Percentiles rank a stretch among this genome's conserved stretches.
These are phyloP conservation scores for Fragosphaeria purpurea DNA, from an alignment of 2,329 filamentous ascomycete species.

Conservation along the genomic window DNA sequence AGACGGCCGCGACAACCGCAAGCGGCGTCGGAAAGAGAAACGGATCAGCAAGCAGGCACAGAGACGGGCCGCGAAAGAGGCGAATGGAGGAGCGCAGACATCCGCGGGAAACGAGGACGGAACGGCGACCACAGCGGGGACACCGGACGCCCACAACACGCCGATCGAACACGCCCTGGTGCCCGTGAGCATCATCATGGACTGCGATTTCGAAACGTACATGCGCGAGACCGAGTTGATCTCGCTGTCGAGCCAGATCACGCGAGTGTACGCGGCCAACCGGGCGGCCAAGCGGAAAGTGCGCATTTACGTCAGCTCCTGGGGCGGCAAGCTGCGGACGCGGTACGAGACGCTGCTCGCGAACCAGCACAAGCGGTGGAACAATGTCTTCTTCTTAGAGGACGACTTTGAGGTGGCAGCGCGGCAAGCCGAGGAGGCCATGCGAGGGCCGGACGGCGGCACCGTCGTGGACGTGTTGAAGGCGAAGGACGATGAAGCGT, in stretches of 20 bases:
- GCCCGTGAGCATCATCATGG: slow-evolving; percentile 72
- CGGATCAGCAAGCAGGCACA: slow-evolving; percentile 36
- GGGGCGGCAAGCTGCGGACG: slow-evolving; percentile 62
- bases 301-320: slow-evolving; percentile 70
- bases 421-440: slow-evolving; percentile 53
- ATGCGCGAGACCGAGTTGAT: slow-evolving; percentile 83
- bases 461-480: slow-evolving; percentile 49
- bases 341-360: slow-evolving; percentile 64
- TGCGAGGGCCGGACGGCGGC: slow-evolving; percentile 49
- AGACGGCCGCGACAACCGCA: slow-evolving; percentile 51
- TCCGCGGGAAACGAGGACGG: slow-evolving; percentile 21
- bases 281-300: slow-evolving; percentile 54
- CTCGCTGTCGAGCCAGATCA: slow-evolving; percentile 75
- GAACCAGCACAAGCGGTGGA: slow-evolving; percentile 69
- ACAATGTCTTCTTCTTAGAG: slow-evolving; percentile 61
- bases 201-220: slow-evolving; percentile 83
- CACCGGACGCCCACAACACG: slow-evolving; percentile 20
- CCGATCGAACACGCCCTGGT: slow-evolving; percentile 24
- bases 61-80: slow-evolving; percentile 40
- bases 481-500: background rate
- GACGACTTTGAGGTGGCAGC: slow-evolving; percentile 65
- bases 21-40: slow-evolving; percentile 44
- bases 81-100: slow-evolving; percentile 6
- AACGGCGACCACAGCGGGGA: slow-evolving; percentile 29
- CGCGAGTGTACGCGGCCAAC: slow-evolving; percentile 84